phyloP scores from a whole-genome alignment of 208 protist genomes.

The Trypanosoma cruzi region DNA sequence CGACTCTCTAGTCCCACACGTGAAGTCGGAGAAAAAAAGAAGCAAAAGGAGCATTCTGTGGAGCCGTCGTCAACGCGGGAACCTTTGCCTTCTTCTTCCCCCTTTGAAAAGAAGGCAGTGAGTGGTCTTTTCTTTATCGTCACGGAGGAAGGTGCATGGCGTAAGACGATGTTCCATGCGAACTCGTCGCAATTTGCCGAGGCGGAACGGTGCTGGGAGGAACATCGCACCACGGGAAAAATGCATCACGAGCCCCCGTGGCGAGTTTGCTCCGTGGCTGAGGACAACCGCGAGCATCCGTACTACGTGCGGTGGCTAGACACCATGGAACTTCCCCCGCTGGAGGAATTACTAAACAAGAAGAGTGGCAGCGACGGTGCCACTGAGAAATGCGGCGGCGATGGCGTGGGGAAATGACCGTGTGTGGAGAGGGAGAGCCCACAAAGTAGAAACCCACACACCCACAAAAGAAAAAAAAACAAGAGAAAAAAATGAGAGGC shows the following conservation, averaged over 20 bases:
- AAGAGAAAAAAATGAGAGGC: not conserved
- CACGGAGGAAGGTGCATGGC: slow-evolving; percentile 18
- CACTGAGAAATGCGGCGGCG: slow-evolving; percentile 2
- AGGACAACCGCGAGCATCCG: slow-evolving; percentile 80
- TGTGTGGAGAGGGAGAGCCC: not conserved
- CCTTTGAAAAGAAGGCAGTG: slow-evolving; percentile 4
- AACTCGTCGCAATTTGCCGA: slow-evolving; percentile 19
- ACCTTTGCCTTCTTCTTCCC: not conserved
- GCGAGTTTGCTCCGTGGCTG: slow-evolving; percentile 48
- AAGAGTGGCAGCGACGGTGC: slow-evolving; percentile 19
- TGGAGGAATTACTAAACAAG: slow-evolving; percentile 47
- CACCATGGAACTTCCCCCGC: slow-evolving; percentile 34
- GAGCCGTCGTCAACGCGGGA: not conserved
- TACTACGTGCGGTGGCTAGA: slow-evolving; percentile 68
- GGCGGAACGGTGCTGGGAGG: slow-evolving; percentile 31
- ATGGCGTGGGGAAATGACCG: slow-evolving; percentile 5
- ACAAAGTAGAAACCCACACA: not conserved
- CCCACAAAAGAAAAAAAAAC: too few relatives aligned
- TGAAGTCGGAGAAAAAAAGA: not conserved
- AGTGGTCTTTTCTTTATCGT: slow-evolving; percentile 19
- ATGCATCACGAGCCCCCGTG: slow-evolving; percentile 79
- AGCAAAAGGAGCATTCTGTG: not conserved
- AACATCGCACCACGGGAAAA: slow-evolving; percentile 43
- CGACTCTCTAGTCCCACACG: slow-evolving; percentile 2
- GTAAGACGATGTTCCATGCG: not conserved